These are phyloP conservation scores for Bombardia bombarda DNA, from an alignment of 495 filamentous ascomycete species.

Conservation along the genomic window DNA sequence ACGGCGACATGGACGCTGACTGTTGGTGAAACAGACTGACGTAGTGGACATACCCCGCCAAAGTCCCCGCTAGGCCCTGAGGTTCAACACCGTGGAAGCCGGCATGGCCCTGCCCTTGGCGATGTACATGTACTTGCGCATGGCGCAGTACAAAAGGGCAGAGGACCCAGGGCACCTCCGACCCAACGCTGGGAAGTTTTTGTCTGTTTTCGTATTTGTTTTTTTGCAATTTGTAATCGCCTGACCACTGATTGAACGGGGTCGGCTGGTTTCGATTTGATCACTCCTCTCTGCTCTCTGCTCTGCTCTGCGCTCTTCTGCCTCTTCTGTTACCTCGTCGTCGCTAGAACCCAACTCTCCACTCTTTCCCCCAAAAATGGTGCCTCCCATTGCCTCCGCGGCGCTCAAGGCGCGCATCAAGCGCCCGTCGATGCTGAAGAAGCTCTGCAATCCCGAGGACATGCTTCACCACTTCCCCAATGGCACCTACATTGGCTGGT, in stretches of 20 bases:
- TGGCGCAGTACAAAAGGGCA: not conserved
- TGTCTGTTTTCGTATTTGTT: too few species aligned
- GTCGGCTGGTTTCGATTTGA: not conserved
- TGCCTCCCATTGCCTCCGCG: constrained; percentile 54
- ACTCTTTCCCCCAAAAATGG: constrained; percentile 22
- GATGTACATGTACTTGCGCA: constrained; percentile 1
- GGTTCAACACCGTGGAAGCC: not conserved
- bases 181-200: too few species aligned
- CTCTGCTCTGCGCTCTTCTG: not conserved
- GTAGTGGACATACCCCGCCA: not conserved
- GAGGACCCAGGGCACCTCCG: not conserved
- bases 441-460: constrained; percentile 72
- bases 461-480: constrained; percentile 73
- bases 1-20: too few species aligned
- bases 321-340: not conserved
- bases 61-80: not conserved
- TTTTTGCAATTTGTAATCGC: too few species aligned
- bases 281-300: not conserved
- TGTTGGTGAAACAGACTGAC: too few species aligned
- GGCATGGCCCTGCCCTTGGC: not conserved
- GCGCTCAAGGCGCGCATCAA: constrained; percentile 66
- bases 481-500: constrained; percentile 80
- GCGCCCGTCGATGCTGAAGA: constrained; percentile 70
- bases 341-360: not conserved
- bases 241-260: too few species aligned